Base-by-base conservation (phyloP, 2,329 filamentous ascomycete species). In the Cladosporium sp. region DNA sequence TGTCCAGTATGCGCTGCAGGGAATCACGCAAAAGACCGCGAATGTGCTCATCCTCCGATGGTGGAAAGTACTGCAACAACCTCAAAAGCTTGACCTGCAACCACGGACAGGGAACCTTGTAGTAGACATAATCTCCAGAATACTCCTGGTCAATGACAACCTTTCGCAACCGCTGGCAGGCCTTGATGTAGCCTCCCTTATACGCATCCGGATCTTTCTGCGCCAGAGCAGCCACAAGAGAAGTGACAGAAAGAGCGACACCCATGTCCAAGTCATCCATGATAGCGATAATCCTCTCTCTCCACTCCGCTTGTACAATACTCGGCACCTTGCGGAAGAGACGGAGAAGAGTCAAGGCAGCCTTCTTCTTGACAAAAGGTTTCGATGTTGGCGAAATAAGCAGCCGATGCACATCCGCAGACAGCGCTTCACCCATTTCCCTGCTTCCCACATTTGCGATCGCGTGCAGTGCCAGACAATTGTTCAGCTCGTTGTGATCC, bases 41-140 rank as follows among this genome's bases (percentile, higher is more conserved):
- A 36, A 96, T 84, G 67, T 96, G 89, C 27, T 86, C 90, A 66
- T 99, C 93, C 64, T 97, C 92, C 66, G 93, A 95, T 40, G 93
- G 92, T 20, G 91, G 88, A 69, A 96, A 99, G 69, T 97, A 99
- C 70, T 99, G 93, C 57, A 99, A 77, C 54, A 99, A 73, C 55
- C 91, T 84, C 58, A 99, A 72, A 15, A 99, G 79, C 73, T 99
- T 99, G 64, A 97, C 88, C 71, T 97, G 91, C 52, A 99, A 84
- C 93, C 93, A 99, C 2, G 93, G 93, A 66, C 93, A 99, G 1
- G 93, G 93, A n/a, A 99, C 93, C 65, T 96, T 96, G 77, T 99
- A 99, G 74, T 99, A 99, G 20, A 96, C 81, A 67, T 99, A 99
- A 67, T 97, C 93, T 50, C 83, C 80, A 0, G 89, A 82, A 63